Evolutionary conservation across 176 grass and related monocot genomes (phyloP).

Genomic region (Aegilops longissima): DNA sequence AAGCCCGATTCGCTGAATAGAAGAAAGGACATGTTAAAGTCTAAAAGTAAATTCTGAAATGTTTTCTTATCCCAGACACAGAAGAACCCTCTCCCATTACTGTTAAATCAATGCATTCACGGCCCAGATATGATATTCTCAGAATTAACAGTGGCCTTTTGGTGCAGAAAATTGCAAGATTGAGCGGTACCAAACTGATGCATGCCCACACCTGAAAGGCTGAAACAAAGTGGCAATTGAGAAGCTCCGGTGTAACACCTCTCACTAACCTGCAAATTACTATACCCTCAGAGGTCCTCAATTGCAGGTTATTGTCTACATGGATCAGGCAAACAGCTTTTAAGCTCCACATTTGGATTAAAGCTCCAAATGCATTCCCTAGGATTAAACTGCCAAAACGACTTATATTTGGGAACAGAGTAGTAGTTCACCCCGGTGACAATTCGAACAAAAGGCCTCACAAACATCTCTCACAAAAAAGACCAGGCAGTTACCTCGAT

Average conservation of each 20-base stretch:
- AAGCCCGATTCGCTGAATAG: too few species aligned
- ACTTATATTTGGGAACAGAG: too few species aligned
- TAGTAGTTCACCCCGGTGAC: too few species aligned
- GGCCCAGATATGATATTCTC: neutral
- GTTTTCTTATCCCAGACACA: too few species aligned
- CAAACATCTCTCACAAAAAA: neutral
- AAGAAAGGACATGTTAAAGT: too few species aligned
- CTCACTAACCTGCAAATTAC: neutral
- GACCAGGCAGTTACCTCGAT: constrained; percentile 50
- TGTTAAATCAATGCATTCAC: neutral
- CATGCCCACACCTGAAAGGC: neutral
- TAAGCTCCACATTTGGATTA: too few species aligned
- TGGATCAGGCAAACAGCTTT: too few species aligned
- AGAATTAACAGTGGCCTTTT: neutral
- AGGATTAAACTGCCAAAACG: too few species aligned
- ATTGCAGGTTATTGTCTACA: too few species aligned
- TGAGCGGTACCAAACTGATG: neutral
- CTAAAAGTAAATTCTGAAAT: too few species aligned
- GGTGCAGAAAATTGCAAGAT: neutral
- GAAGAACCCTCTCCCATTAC: neutral
- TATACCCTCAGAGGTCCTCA: neutral
- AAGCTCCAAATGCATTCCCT: too few species aligned
- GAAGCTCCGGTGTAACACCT: neutral
- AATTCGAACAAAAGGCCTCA: too few species aligned
- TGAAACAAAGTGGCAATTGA: neutral